Conservation (phyloP, 1,139 yeast species). For the Scheffersomyces lignicola region DNA sequence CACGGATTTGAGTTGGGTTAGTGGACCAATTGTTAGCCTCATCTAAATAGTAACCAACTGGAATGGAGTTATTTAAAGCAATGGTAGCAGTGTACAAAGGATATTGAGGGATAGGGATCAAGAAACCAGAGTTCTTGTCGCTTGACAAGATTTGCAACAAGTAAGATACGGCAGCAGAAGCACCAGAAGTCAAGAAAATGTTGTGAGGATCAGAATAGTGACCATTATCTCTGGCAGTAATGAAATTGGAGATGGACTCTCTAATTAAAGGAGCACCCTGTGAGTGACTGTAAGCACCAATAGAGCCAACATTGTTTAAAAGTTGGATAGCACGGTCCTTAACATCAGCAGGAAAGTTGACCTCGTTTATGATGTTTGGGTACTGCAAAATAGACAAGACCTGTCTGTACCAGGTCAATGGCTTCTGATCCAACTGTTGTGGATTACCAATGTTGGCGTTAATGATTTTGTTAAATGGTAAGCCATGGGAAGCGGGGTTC, state of each 20-base stretch:
- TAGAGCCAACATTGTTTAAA: constrained; percentile 67
- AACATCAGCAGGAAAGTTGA: constrained; percentile 67
- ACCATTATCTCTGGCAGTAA: constrained; percentile 58
- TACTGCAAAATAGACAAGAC: constrained; percentile 83
- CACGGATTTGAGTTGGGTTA: constrained; percentile 63
- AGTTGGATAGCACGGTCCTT: constrained; percentile 64
- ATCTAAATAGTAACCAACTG: constrained; percentile 84
- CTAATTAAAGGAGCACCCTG: constrained; percentile 80
- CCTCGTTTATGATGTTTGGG: constrained; percentile 57
- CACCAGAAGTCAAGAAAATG: constrained; percentile 88
- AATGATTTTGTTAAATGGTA: constrained; percentile 78
- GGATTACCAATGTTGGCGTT: constrained; percentile 97
- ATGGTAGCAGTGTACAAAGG: constrained; percentile 94
- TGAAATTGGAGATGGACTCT: constrained; percentile 77
- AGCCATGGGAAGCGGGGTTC: constrained; percentile 52
- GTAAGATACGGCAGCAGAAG: constrained; percentile 84
- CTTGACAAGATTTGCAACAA: constrained; percentile 69
- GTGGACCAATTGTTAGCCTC: constrained; percentile 85
- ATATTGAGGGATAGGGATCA: constrained; percentile 96
- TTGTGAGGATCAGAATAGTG: constrained; percentile 60
- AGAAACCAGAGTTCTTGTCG: constrained; percentile 72
- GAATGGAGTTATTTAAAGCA: constrained; percentile 75
- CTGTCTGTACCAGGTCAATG: constrained; percentile 93
- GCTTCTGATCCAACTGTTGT: constrained; percentile 91
- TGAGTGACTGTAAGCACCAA: constrained; percentile 93